A percentile compares a stretch with the other conserved stretches of the same genome.
Conservation (phyloP, 179 eudicot genomes). For the Gypsophila paniculata region DNA sequence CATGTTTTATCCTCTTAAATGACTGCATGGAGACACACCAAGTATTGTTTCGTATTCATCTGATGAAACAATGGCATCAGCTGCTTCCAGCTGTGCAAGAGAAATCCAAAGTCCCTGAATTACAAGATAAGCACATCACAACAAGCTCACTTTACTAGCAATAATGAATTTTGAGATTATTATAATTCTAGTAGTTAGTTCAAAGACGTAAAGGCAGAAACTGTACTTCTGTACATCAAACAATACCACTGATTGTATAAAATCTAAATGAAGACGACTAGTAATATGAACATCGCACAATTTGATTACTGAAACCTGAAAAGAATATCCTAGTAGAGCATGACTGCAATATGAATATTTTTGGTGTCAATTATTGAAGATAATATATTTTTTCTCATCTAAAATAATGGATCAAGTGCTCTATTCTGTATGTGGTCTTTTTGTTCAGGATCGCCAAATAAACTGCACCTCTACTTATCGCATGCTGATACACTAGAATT, state of each 20-base stretch:
- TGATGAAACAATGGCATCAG: slow-evolving; percentile 80
- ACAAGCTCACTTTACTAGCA: not conserved
- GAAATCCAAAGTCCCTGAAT: slow-evolving; percentile 76
- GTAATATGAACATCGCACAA: not conserved
- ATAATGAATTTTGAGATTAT: not conserved
- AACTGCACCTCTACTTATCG: too few relatives aligned
- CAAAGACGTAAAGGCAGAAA: not conserved
- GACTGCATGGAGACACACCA: slow-evolving; percentile 42
- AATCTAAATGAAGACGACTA: not conserved
- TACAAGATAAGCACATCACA: slow-evolving; percentile 8
- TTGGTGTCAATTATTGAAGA: not conserved
- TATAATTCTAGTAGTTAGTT: not conserved
- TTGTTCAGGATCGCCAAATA: not conserved
- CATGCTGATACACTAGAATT: too few relatives aligned
- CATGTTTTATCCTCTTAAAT: not conserved
- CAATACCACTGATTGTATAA: not conserved
- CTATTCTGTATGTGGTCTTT: not conserved
- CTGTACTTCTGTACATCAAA: not conserved
- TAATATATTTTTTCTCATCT: not conserved
- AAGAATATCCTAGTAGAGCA: not conserved
- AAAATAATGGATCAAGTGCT: not conserved
- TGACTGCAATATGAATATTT: not conserved
- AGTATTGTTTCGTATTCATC: slow-evolving; percentile 93
- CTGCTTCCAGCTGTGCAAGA: slow-evolving; percentile 69
- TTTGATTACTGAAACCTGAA: not conserved